Evolutionary conservation across 140 eudicot species (phyloP), one percentile per base, ranked within the genome.

Genomic region (Bidens hawaiensis): DNA sequence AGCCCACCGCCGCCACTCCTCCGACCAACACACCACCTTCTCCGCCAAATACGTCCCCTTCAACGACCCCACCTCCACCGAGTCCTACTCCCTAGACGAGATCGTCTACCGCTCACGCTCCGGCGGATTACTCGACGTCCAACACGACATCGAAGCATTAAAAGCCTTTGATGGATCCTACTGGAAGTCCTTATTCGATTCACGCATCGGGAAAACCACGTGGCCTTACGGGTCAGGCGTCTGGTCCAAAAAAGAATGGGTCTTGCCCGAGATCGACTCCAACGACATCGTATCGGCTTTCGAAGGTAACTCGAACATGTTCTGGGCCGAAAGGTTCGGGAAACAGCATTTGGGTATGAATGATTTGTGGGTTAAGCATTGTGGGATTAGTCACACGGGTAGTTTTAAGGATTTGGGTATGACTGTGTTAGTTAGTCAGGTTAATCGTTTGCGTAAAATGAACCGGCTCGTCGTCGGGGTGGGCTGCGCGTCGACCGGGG

Each of bases 201-300:
- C 81, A 1, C 69, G 85, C 12, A 67, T 81, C 15, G 83, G 87
- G 0, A 81, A 81, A 28, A 81, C 87, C 0, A 81, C 62, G 0
- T 81, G 87, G 87, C 87, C 87, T 1, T 81, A 77, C 15, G 87
- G 87, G 0, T 77, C 83, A 10, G 87, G 87, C 7, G 87, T 81
- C 0, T 81, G 87, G 87, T 76, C 83, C 0, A 81, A 81, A 43
- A 81, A 81, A 8, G 87, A 81, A 21, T 81, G 83, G 87, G 87
- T 81, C 15, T 38, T 81, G 1, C 83, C 87, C 2, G 83, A 81
- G 47, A 81, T 81, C 6, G 81, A 81, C 31, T 63, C 81, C 1
- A 83, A 81, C 5, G 87, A 81, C 18, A 81, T 81, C 11, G 83
- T 81, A 0, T 64, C 75, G 33, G 87, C 87, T 0, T 81, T 81